Conservation (phyloP, 2,329 filamentous ascomycete genomes). For the Tolypocladium inflatum region DNA sequence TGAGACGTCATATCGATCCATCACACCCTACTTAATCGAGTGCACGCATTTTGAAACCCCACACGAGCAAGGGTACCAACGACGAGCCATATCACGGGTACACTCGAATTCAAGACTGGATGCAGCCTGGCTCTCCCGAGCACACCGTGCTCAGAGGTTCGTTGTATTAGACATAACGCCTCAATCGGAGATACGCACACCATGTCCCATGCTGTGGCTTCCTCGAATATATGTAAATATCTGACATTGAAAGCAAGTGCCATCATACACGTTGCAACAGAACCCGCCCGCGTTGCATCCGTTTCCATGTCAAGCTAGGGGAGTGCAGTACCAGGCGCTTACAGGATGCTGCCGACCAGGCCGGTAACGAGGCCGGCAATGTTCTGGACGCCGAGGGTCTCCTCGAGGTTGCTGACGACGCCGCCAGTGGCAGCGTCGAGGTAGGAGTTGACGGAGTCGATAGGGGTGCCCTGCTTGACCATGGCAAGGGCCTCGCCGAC, state of each 20-base stretch:
- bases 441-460: constrained; percentile 11
- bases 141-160: neutral
- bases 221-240: neutral
- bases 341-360: neutral
- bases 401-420: constrained; percentile 8
- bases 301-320: neutral
- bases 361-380: constrained; percentile 7
- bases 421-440: constrained; percentile 11
- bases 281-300: neutral
- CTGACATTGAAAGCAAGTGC: neutral
- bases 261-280: neutral
- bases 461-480: constrained; percentile 9
- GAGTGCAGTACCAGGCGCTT: neutral
- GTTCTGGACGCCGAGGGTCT: constrained; percentile 9
- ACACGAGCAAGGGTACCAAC: too few species aligned
- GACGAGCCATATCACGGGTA: too few species aligned
- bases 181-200: neutral
- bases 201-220: neutral
- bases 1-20: too few species aligned
- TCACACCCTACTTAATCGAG: too few species aligned
- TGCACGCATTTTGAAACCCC: too few species aligned
- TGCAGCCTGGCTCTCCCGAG: neutral
- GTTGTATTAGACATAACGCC: neutral
- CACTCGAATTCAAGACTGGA: neutral
- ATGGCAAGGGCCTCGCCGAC: constrained; percentile 13